phyloP scores from a whole-genome alignment of 768 basidiomycete genomes.

The Tubosaeta brunneosetosa region DNA sequence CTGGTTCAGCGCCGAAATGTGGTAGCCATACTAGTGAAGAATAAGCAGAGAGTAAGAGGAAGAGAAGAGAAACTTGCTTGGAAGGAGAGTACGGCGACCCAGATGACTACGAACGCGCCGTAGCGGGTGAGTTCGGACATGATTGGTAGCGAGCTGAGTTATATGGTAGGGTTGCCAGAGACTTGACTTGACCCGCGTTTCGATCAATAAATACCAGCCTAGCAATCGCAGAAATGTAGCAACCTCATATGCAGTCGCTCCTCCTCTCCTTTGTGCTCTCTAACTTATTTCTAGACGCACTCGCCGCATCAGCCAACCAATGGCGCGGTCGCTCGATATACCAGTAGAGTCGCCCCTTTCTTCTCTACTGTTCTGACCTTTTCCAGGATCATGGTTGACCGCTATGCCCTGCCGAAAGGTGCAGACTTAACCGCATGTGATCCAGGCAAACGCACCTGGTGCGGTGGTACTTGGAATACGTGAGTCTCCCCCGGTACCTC shows the following conservation, averaged over 20 bases:
- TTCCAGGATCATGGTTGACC: not conserved
- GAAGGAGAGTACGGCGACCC: conserved; percentile 64
- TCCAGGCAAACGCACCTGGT: not conserved
- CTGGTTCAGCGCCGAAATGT: conserved; percentile 89
- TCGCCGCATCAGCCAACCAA: not conserved
- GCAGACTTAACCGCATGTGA: not conserved
- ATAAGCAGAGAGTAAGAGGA: not conserved
- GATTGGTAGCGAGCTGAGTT: too few relatives aligned
- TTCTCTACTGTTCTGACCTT: not conserved
- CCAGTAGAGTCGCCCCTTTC: not conserved
- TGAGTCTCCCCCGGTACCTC: not conserved
- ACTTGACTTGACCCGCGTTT: not conserved
- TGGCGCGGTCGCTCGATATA: not conserved
- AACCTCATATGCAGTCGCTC: not conserved
- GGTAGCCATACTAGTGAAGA: conserved; percentile 72
- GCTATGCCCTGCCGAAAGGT: not conserved
- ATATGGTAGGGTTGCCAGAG: not conserved
- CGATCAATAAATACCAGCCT: not conserved
- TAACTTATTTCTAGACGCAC: not conserved
- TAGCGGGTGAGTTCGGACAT: conserved; percentile 37
- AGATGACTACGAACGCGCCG: conserved; percentile 62
- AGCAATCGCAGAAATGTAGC: not conserved
- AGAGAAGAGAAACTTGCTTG: conserved; percentile 29
- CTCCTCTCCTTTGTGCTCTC: not conserved
- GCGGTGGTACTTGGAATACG: not conserved